phyloP scores from a whole-genome alignment of 208 protist genomes.

The Trichomonas gallinae region DNA sequence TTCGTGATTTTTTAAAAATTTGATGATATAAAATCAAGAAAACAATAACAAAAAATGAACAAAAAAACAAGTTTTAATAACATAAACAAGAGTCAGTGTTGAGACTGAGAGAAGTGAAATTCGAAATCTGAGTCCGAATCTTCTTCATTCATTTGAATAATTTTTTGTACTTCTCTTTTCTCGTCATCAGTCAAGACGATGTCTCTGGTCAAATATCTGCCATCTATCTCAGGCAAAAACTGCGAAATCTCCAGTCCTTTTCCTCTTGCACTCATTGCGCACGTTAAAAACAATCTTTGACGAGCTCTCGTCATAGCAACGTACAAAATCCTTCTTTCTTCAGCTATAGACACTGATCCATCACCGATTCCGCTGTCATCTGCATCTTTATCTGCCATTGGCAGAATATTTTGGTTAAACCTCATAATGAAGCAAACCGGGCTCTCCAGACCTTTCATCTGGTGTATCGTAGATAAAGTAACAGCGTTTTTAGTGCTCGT shows the following conservation, averaged over 20 bases:
- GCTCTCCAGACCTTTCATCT: slow-evolving; percentile 22
- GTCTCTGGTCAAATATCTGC: neutral
- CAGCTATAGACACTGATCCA: neutral
- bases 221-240: neutral
- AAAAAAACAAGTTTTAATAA: neutral
- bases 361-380: neutral
- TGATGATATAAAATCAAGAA: no score
- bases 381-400: neutral
- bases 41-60: no score
- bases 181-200: neutral
- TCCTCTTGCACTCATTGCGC: no score
- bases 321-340: slow-evolving; percentile 19
- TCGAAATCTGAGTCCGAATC: neutral
- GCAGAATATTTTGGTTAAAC: neutral
- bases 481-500: neutral
- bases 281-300: neutral
- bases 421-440: slow-evolving; percentile 21
- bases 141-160: neutral
- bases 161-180: neutral
- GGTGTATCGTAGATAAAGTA: slow-evolving; percentile 19
- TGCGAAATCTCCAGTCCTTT: neutral
- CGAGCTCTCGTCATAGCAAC: slow-evolving; percentile 17
- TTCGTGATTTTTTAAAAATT: no score
- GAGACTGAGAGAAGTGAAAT: neutral
- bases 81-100: neutral